phyloP scores from a whole-genome alignment of 495 filamentous ascomycete species.

The Pseudevernia furfuracea region DNA sequence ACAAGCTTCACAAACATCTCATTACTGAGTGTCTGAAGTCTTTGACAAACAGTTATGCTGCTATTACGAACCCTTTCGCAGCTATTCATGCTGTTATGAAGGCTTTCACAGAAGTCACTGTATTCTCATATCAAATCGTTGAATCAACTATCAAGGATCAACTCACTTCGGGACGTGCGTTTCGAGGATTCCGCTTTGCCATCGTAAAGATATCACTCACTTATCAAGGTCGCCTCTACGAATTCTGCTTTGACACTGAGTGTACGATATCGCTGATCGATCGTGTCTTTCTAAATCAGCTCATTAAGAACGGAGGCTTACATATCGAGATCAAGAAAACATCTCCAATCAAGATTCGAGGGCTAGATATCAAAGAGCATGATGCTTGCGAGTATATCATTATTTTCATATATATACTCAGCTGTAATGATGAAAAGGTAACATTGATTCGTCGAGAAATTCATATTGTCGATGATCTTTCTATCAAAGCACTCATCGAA shows the following conservation, averaged over 20 bases:
- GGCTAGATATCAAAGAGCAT: neutral
- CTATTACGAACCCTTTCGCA: too few species aligned
- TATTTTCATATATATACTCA: neutral
- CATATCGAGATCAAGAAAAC: neutral
- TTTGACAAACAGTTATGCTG: too few species aligned
- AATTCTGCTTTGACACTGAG: neutral
- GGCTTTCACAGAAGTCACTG: too few species aligned
- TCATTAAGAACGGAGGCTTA: neutral
- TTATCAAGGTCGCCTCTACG: too few species aligned
- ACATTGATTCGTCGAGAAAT: too few species aligned
- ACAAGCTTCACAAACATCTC: too few species aligned
- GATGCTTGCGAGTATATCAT: neutral
- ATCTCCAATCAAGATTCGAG: neutral
- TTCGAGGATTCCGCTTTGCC: neutral
- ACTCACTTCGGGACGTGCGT: neutral
- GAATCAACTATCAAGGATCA: neutral
- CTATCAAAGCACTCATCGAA: neutral
- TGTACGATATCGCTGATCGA: neutral
- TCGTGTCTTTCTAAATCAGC: too few species aligned
- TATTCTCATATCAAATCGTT: too few species aligned
- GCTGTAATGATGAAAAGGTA: too few species aligned
- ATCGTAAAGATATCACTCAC: too few species aligned
- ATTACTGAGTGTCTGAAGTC: too few species aligned
- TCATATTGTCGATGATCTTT: neutral
- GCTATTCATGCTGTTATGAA: too few species aligned